Evolutionary conservation across 108 stramenopile species (phyloP).

Genomic region (Fistulifera pelliculosa): DNA sequence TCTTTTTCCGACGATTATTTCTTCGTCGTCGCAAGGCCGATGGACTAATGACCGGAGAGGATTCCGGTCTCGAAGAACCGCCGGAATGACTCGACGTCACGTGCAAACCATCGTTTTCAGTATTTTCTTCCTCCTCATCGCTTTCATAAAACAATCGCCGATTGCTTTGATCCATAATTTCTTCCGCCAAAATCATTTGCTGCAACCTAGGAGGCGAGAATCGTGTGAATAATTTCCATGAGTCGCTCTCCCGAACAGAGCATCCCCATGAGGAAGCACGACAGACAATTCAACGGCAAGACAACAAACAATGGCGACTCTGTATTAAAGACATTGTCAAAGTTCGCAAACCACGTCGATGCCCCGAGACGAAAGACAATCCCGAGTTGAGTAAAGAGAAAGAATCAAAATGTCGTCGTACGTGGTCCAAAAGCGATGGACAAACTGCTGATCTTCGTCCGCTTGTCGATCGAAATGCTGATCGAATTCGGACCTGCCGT

Average conservation of each 20-base stretch:
- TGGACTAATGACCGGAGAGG: not conserved
- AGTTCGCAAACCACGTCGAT: constrained; percentile 53
- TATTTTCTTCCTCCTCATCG: constrained; percentile 7
- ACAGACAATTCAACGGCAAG: constrained; percentile 65
- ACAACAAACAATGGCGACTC: constrained; percentile 65
- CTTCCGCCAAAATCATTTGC: constrained; percentile 22
- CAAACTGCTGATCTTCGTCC: constrained; percentile 31
- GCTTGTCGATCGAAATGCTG: constrained; percentile 6
- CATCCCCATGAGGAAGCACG: constrained; percentile 69
- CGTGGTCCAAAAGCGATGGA: constrained; percentile 58
- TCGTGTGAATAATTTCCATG: constrained; percentile 39
- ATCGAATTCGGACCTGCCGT: too few species aligned
- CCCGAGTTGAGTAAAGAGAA: constrained; percentile 62
- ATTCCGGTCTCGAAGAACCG: not conserved
- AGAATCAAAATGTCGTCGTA: constrained; percentile 77
- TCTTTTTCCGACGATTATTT: constrained; percentile 9
- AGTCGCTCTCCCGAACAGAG: constrained; percentile 56
- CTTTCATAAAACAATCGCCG: not conserved
- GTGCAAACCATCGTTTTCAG: constrained; percentile 1
- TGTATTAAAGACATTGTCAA: constrained; percentile 47
- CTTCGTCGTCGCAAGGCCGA: not conserved
- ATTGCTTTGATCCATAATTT: not conserved
- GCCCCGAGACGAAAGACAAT: constrained; percentile 58
- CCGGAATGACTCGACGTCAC: not conserved
- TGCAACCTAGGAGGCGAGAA: constrained; percentile 32